These are phyloP conservation scores for Zychaea mexicana DNA, from an alignment of 371 early-diverging fungal genomes.

Conservation along the genomic window DNA sequence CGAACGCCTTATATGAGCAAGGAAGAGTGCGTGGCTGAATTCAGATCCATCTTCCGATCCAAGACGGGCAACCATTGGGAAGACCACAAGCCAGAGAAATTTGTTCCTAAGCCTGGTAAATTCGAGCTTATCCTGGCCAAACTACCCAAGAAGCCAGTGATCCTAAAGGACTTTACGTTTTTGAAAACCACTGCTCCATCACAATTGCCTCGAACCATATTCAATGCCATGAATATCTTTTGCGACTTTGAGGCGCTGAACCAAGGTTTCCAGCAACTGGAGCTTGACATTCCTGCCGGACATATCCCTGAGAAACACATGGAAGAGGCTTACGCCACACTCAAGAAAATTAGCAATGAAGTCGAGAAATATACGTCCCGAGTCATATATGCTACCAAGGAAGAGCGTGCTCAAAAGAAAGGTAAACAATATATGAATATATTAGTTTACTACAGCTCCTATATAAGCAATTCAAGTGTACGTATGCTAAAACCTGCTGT, in stretches of 20 bases:
- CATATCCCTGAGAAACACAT: slow-evolving; percentile 43
- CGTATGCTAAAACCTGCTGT: no score
- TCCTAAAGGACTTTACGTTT: slow-evolving; percentile 29
- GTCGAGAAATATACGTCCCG: slow-evolving; percentile 15
- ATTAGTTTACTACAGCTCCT: no score
- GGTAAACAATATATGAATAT: no score
- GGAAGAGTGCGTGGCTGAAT: slow-evolving; percentile 56
- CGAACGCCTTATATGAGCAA: slow-evolving; percentile 54
- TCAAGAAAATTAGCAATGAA: slow-evolving; percentile 16
- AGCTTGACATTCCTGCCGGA: slow-evolving; percentile 56
- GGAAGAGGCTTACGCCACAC: slow-evolving; percentile 35
- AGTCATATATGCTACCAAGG: not conserved
- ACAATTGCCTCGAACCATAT: slow-evolving; percentile 20
- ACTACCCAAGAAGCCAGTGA: slow-evolving; percentile 19
- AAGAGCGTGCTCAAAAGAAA: slow-evolving; percentile 7
- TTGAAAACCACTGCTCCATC: slow-evolving; percentile 11
- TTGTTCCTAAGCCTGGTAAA: slow-evolving; percentile 46
- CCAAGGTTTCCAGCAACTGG: slow-evolving; percentile 24
- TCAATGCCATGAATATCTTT: slow-evolving; percentile 46
- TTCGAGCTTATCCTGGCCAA: slow-evolving; percentile 39
- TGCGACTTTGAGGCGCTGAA: slow-evolving; percentile 47
- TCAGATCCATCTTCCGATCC: slow-evolving; percentile 59
- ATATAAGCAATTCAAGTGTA: not conserved
- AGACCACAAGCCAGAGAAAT: slow-evolving; percentile 19
- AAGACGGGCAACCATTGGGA: slow-evolving; percentile 64